Evolutionary conservation across 345 rosid species (phyloP).

Genomic region (Citrus mangshanensis): DNA sequence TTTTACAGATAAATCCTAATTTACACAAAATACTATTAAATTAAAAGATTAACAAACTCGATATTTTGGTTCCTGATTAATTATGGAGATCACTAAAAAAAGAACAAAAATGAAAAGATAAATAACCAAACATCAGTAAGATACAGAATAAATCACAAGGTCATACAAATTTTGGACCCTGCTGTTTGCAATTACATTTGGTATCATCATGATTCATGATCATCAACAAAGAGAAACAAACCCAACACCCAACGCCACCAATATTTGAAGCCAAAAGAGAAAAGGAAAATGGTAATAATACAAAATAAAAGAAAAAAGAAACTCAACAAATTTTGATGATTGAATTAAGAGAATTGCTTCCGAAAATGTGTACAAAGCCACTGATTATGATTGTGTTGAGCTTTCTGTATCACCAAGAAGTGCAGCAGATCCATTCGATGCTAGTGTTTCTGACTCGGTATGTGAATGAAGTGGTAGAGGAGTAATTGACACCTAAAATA

Average conservation of each 20-base stretch:
- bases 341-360: slow-evolving; percentile 8
- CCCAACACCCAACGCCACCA: slow-evolving; percentile 11
- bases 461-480: slow-evolving; percentile 46
- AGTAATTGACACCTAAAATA: slow-evolving; percentile 65
- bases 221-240: neutral
- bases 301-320: neutral
- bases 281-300: neutral
- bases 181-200: slow-evolving; percentile 15
- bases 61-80: neutral
- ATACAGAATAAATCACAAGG: slow-evolving; percentile 10
- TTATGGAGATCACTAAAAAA: neutral
- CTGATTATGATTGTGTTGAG: neutral
- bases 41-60: neutral
- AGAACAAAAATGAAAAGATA: neutral
- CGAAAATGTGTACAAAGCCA: slow-evolving; percentile 29
- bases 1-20: too few relatives aligned
- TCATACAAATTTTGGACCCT: slow-evolving; percentile 19
- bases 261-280: neutral
- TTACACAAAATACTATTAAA: neutral
- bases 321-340: slow-evolving; percentile 3
- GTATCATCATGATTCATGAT: slow-evolving; percentile 2
- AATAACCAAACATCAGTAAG: neutral
- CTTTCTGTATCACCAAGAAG: slow-evolving; percentile 38
- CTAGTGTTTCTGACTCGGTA: slow-evolving; percentile 30
- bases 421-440: slow-evolving; percentile 66